These are phyloP conservation scores for Vishniacozyma victoriae DNA, from an alignment of 768 basidiomycete genomes.

Conservation along the genomic window DNA sequence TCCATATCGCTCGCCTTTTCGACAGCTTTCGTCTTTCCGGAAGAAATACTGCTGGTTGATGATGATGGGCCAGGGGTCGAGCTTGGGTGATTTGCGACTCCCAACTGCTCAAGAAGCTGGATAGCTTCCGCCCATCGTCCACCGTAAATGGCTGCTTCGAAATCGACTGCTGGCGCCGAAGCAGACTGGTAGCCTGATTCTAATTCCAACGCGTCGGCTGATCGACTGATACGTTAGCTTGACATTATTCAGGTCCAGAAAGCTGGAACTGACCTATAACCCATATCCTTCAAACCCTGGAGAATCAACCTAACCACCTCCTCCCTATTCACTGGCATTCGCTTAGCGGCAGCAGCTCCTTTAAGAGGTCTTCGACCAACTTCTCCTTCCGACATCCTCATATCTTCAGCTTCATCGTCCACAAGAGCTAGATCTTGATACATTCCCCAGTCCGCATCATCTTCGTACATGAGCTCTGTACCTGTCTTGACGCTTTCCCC, in stretches of 20 bases:
- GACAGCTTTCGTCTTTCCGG: constrained; percentile 17
- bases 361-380: no score
- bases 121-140: constrained; percentile 78
- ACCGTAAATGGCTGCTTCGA: constrained; percentile 70
- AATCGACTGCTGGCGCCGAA: constrained; percentile 66
- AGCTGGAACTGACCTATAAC: constrained; percentile 52
- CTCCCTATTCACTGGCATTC: constrained; percentile 62
- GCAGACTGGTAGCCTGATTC: constrained; percentile 90
- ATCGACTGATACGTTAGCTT: constrained; percentile 79
- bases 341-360: no score
- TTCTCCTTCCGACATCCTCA: neutral
- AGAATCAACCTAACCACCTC: constrained; percentile 85
- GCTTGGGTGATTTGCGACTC: constrained; percentile 49
- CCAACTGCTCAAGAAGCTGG: constrained; percentile 60
- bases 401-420: constrained; percentile 4
- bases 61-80: constrained; percentile 2
- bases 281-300: constrained; percentile 83
- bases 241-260: constrained; percentile 54
- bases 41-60: constrained; percentile 18
- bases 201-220: constrained; percentile 78
- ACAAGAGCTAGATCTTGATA: constrained; percentile 3
- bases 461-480: constrained; percentile 36
- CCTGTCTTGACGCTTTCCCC: neutral
- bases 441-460: constrained; percentile 27
- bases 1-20: constrained; percentile 44